A percentile compares a stretch with the other conserved stretches of the same genome.
Evolutionary conservation across 2,329 filamentous ascomycete species (phyloP).

Genomic region (Drechslerella coelobrocha): DNA sequence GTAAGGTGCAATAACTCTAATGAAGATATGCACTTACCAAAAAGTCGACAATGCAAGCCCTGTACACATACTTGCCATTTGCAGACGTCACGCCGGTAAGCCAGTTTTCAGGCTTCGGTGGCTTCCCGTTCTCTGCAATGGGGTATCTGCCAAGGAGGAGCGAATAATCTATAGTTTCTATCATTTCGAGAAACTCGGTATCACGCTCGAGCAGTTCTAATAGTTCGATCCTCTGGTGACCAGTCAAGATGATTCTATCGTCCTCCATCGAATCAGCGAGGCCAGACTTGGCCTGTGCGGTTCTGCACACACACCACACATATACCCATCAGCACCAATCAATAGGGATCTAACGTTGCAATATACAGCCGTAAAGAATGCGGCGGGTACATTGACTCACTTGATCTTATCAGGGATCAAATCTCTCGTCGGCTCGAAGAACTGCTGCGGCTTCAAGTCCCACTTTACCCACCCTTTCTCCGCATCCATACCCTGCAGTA

Average conservation of each 20-base stretch:
- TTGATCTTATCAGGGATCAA: slow-evolving; percentile 52
- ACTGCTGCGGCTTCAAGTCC: slow-evolving; percentile 54
- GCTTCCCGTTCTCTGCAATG: slow-evolving; percentile 47
- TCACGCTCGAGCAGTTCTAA: slow-evolving; percentile 53
- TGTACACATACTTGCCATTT: slow-evolving; percentile 54
- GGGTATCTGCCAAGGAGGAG: slow-evolving; percentile 54
- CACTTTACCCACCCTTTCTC: slow-evolving; percentile 53
- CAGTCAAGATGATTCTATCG: slow-evolving; percentile 50
- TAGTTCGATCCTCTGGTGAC: slow-evolving; percentile 50
- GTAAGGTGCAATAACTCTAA: neutral
- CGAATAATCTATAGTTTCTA: slow-evolving; percentile 55
- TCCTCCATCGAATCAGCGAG: slow-evolving; percentile 54
- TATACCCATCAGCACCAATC: neutral
- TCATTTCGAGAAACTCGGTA: slow-evolving; percentile 53
- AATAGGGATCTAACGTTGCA: too few relatives aligned
- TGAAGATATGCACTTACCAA: slow-evolving; percentile 30
- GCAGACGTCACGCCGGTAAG: slow-evolving; percentile 51
- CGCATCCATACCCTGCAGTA: slow-evolving; percentile 51
- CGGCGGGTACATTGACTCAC: slow-evolving; percentile 1
- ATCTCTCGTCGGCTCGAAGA: slow-evolving; percentile 54
- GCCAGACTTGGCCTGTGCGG: slow-evolving; percentile 52
- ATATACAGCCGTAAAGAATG: neutral
- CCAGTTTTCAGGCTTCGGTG: slow-evolving; percentile 50
- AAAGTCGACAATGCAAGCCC: slow-evolving; percentile 54
- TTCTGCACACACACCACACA: slow-evolving; percentile 36